Evolutionary conservation across 768 basidiomycete species (phyloP).

Genomic region (Serendipita sp.): DNA sequence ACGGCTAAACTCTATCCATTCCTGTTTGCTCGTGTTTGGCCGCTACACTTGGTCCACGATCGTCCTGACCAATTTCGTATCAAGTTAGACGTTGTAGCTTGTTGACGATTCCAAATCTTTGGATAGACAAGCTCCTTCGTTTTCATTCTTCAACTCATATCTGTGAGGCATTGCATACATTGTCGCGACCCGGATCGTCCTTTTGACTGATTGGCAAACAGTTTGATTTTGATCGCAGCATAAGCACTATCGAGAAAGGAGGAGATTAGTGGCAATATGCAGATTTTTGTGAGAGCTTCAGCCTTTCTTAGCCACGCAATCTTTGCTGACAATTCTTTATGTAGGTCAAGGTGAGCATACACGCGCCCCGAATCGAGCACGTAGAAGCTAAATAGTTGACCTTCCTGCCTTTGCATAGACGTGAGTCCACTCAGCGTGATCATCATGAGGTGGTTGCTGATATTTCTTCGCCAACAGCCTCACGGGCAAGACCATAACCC

Average conservation of each 20-base stretch:
- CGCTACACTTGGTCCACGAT: not conserved
- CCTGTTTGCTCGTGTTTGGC: slow-evolving; percentile 1
- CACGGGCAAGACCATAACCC: slow-evolving; percentile 97
- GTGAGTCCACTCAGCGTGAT: slow-evolving; percentile 29
- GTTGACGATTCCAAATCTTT: slow-evolving; percentile 83
- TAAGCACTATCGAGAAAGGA: not conserved
- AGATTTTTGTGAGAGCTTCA: slow-evolving; percentile 74
- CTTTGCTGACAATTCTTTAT: not conserved
- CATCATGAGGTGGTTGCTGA: slow-evolving; percentile 10
- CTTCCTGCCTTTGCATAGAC: slow-evolving; percentile 31
- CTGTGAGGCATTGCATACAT: not conserved
- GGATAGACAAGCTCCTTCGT: slow-evolving; percentile 57
- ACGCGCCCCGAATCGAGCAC: not conserved
- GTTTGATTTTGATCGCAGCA: too few species aligned
- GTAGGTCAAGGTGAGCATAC: slow-evolving; percentile 1
- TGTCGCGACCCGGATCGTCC: too few species aligned
- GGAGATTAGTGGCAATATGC: slow-evolving; percentile 39
- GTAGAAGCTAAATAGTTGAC: slow-evolving; percentile 9
- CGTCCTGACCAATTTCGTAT: not conserved
- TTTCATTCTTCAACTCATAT: not conserved
- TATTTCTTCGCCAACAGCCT: slow-evolving; percentile 38
- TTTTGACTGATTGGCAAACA: too few species aligned
- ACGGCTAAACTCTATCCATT: not conserved
- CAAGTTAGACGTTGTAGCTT: slow-evolving; percentile 26
- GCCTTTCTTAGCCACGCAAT: slow-evolving; percentile 6